Conservation (phyloP, 2,329 filamentous ascomycete genomes). For the Orbilia quercus region DNA sequence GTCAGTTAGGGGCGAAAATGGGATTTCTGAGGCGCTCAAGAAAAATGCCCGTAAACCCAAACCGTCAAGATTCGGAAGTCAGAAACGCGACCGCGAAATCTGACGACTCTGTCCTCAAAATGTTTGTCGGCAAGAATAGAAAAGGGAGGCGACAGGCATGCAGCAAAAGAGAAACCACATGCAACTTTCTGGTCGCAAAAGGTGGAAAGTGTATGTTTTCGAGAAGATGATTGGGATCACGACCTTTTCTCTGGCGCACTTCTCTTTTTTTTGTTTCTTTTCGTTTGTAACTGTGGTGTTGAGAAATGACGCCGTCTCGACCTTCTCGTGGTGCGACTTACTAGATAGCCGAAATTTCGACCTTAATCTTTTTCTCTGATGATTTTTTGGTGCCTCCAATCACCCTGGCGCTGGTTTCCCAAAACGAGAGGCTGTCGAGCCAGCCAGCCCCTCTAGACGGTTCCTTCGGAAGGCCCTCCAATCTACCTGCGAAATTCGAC, state of each 20-base stretch:
- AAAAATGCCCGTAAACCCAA: constrained; percentile 46
- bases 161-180: constrained; percentile 33
- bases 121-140: constrained; percentile 43
- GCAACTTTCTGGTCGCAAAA: constrained; percentile 39
- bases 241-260: constrained; percentile 7
- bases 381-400: constrained; percentile 24
- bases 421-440: constrained; percentile 30
- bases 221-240: constrained; percentile 26
- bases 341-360: constrained; percentile 56
- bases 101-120: constrained; percentile 55
- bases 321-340: constrained; percentile 51
- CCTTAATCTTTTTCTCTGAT: constrained; percentile 23
- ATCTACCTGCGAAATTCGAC: constrained; percentile 55
- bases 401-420: constrained; percentile 42
- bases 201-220: constrained; percentile 5
- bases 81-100: constrained; percentile 51
- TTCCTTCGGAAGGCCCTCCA: constrained; percentile 26
- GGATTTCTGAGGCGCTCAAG: constrained; percentile 16
- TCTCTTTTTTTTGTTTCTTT: constrained; percentile 37
- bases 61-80: constrained; percentile 51
- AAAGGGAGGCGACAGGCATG: constrained; percentile 53
- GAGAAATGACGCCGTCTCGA: constrained; percentile 50
- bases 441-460: constrained; percentile 18
- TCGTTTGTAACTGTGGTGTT: constrained; percentile 45
- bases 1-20: constrained; percentile 30